Evolutionary conservation across 2,329 filamentous ascomycete species (phyloP).

Genomic region (Helicocarpus griseus): DNA sequence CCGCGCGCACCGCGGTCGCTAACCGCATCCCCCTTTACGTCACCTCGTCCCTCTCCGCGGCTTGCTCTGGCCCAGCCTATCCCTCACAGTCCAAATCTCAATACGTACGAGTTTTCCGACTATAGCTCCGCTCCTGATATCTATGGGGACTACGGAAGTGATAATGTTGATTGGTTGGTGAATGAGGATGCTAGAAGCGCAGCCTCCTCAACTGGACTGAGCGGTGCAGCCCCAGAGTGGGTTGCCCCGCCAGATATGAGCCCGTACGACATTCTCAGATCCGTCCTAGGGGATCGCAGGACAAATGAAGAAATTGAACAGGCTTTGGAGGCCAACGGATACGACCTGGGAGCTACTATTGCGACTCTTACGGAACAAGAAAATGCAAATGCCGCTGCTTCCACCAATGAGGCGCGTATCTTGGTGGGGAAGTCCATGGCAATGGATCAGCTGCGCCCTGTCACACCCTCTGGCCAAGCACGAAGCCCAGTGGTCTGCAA

Average conservation of each 20-base stretch:
- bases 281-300: conserved; percentile 78
- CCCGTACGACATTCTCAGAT: conserved; percentile 93
- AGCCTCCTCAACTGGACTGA: conserved; percentile 68
- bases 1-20: conserved; percentile 65
- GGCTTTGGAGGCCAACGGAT: conserved; percentile 80
- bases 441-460: conserved; percentile 59
- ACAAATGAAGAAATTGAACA: conserved; percentile 90
- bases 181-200: conserved; percentile 75
- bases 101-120: conserved; percentile 92
- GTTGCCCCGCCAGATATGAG: conserved; percentile 80
- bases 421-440: conserved; percentile 86
- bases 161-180: conserved; percentile 95
- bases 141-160: conserved; percentile 82
- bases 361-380: conserved; percentile 75
- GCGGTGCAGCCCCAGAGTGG: conserved; percentile 74
- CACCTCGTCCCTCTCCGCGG: conserved; percentile 83
- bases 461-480: conserved; percentile 64
- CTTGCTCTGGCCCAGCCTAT: conserved; percentile 88
- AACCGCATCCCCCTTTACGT: conserved; percentile 82
- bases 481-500: conserved; percentile 91
- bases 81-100: conserved; percentile 85
- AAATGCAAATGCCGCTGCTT: conserved; percentile 40
- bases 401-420: conserved; percentile 52
- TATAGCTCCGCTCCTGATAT: conserved; percentile 71
- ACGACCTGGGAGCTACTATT: conserved; percentile 87